These are phyloP conservation scores for Syncephalastrum racemosum DNA, from an alignment of 371 early-diverging fungal genomes.

Conservation along the genomic window DNA sequence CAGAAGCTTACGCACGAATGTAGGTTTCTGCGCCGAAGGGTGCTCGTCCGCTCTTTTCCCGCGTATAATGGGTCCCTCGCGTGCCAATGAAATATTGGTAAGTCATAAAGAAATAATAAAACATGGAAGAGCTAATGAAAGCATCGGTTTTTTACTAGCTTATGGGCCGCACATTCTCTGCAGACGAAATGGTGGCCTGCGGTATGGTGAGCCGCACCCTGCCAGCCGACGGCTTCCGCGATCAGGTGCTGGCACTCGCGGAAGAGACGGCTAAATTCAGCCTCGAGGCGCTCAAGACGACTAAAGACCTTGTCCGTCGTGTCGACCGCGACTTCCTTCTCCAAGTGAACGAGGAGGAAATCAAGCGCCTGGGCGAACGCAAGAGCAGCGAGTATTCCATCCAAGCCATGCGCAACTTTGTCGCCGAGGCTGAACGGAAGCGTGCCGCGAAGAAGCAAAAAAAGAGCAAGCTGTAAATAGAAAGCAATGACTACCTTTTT, in stretches of 20 bases:
- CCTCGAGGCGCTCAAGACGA: conserved; percentile 50
- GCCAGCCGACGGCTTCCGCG: conserved; percentile 54
- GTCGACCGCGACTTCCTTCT: conserved; percentile 46
- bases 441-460: conserved; percentile 10
- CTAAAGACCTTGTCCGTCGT: conserved; percentile 56
- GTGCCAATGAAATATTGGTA: conserved; percentile 67
- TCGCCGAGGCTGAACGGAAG: conserved; percentile 31
- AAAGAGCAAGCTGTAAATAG: conserved; percentile 16
- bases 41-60: conserved; percentile 66
- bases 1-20: neutral
- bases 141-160: conserved; percentile 25
- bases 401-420: conserved; percentile 31
- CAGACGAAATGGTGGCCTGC: conserved; percentile 52
- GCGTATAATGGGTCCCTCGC: conserved; percentile 56
- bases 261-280: conserved; percentile 54
- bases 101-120: conserved; percentile 5
- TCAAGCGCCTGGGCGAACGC: conserved; percentile 35
- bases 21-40: conserved; percentile 72
- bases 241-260: conserved; percentile 49
- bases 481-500: neutral
- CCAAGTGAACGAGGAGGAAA: conserved; percentile 48
- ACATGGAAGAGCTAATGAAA: neutral
- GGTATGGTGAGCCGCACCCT: conserved; percentile 50
- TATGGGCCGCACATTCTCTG: conserved; percentile 54
- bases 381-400: conserved; percentile 33